Percentiles rank a stretch among this genome's conserved stretches.
Evolutionary conservation across 2,329 filamentous ascomycete genomes (phyloP).

Genomic region (Monosporascus ibericus): DNA sequence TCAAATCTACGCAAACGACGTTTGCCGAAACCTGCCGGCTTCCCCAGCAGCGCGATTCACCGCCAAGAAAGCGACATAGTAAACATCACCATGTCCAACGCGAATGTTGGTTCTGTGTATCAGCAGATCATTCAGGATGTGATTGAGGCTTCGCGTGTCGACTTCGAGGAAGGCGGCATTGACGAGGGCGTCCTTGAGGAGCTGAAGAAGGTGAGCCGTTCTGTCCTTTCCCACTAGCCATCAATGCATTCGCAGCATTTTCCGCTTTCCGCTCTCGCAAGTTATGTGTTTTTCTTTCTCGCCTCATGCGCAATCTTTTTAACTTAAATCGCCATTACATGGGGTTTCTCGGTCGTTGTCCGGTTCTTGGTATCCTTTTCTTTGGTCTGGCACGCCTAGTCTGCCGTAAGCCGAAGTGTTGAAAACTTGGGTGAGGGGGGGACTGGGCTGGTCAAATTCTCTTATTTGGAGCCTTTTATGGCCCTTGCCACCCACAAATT

Average conservation of each 20-base stretch:
- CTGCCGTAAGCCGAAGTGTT: constrained; percentile 23
- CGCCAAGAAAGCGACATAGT: neutral
- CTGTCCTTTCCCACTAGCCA: constrained; percentile 2
- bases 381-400: constrained; percentile 17
- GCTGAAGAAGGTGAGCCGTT: constrained; percentile 69
- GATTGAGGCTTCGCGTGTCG: constrained; percentile 83
- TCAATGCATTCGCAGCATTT: neutral
- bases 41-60: neutral
- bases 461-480: constrained; percentile 54
- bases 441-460: constrained; percentile 23
- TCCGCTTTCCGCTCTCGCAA: neutral
- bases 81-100: constrained; percentile 49
- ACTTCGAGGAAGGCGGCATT: constrained; percentile 95
- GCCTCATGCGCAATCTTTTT: neutral
- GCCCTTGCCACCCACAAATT: constrained; percentile 23
- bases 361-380: neutral
- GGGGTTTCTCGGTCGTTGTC: neutral
- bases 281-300: neutral
- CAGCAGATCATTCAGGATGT: constrained; percentile 74
- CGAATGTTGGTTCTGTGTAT: constrained; percentile 70
- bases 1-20: no score
- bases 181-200: constrained; percentile 82
- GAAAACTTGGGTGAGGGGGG: constrained; percentile 37
- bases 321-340: no score
- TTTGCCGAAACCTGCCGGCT: neutral